A percentile compares a stretch with the other conserved stretches of the same genome.
phyloP scores from a whole-genome alignment of 140 eudicot species.

The Senecio squalidus region DNA sequence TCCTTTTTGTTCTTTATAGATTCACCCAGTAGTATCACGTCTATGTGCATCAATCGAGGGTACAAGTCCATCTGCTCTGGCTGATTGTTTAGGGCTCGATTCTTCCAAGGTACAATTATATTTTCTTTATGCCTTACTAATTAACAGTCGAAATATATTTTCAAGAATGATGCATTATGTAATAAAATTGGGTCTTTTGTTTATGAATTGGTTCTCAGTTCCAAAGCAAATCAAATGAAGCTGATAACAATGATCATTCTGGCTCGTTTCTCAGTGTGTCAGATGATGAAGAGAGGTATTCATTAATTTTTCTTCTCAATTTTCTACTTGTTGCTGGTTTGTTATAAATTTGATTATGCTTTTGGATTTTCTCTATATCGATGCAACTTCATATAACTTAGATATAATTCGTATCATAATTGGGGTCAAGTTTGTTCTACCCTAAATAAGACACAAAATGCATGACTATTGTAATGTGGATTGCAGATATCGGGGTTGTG shows the following conservation, averaged over 20 bases:
- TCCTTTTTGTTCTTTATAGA: slow-evolving; percentile 41
- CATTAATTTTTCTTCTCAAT: background rate
- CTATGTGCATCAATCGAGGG: slow-evolving; percentile 97
- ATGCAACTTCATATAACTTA: background rate
- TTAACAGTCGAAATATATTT: slow-evolving; percentile 1
- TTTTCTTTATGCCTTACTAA: background rate
- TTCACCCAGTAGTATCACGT: slow-evolving; percentile 98
- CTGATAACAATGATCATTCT: slow-evolving; percentile 52
- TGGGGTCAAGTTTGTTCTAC: background rate
- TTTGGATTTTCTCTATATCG: background rate
- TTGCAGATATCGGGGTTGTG: slow-evolving; percentile 82
- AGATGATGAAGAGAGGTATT: slow-evolving; percentile 91
- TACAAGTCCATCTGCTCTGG: slow-evolving; percentile 92
- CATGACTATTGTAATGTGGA: background rate
- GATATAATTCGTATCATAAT: background rate
- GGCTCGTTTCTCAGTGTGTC: slow-evolving; percentile 44
- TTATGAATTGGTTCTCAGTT: slow-evolving; percentile 38
- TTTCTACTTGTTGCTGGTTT: background rate
- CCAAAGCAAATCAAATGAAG: slow-evolving; percentile 78
- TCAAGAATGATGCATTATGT: background rate
- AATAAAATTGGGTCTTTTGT: background rate
- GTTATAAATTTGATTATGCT: background rate
- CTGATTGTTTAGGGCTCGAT: slow-evolving; percentile 98
- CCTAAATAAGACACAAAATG: background rate
- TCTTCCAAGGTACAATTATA: slow-evolving; percentile 70